Base-by-base conservation (phyloP, 2,329 filamentous ascomycete species). In the Trichoderma guizhouense region DNA sequence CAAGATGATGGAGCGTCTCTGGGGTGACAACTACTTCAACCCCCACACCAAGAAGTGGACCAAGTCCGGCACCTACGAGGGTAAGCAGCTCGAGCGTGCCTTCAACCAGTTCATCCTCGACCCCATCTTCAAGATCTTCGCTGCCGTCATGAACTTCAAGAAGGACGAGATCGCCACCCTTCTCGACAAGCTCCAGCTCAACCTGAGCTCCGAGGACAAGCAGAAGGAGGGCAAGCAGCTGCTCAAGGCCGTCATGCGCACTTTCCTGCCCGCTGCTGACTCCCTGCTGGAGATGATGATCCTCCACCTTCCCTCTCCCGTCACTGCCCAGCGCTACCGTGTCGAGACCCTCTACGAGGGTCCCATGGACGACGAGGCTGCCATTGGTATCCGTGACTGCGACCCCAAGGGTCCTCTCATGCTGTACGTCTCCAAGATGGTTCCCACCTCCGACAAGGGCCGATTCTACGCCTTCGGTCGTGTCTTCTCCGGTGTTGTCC, bases 341-440 rank as follows among this genome's bases (percentile, higher is more conserved):
- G 92, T 90, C 81, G 96, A 98, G 91, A 97, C 95, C 83, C 90
- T 99, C 77, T 99, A 99, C 88, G 96, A 99, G 90, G 96, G 96
- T 90, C 96, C 96, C 79, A 81, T 87, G 73, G 96, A 99, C 83
- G 96, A 99, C 80, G 92, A 94, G 85, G 91, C 91, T 79, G 95
- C 93, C 87, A 93, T 97, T 83, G 94, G 91, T 90, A 98, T 99
- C 90, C 95, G 95, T 81, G 94, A 98, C 90, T 98, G 96, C 85
- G 94, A 99, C 85, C 89, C 95, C 86, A 97, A 97, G 89, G 96
- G 90, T 84, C 93, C 95, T 81, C 96, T 99, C 86, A 99, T 99
- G 96, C 90, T 98, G 79, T 99, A 99, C 93, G 95, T 99, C 85
- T 99, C 96, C 85, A 99, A 99, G 94, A 99, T 99, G 96, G 96